Base-by-base conservation (phyloP, 164 flowering plant species). In the Paratinospora sagittata region DNA sequence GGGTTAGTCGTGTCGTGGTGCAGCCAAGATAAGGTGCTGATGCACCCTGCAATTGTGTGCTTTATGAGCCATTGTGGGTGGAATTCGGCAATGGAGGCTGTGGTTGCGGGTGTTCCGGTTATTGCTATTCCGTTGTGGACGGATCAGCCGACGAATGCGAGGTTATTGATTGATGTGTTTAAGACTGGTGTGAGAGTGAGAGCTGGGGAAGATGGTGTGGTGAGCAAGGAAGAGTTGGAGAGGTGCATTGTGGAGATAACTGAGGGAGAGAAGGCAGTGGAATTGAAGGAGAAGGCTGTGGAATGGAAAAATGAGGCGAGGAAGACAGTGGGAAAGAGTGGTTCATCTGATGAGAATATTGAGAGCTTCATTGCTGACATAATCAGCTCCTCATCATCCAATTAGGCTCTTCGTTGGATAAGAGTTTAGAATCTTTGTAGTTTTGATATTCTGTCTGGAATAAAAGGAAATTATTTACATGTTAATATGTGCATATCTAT, bases 1-100 rank as follows among this genome's bases (percentile, higher is more conserved):
- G 97, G 93, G 0, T 80, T 77, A 75, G 79, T 91, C 36, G 90
- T 91, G 67, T 63, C 76, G 24, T 91, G 91, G 91, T 73, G 88
- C 63, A 85, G 88, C 0, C 97, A 91, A 67, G 87, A 82, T 27
- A 39, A 78, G 67, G 93, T 91, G 2, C 63, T 90, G 33, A 66
- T 73, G 12, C 96, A 92, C 73, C 82, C 86, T 3, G 74, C 93
- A 1, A 73, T 85, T 1, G 84, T 84, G 0, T 87, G 90, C 63
- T 90, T 89, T 63, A 43, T 90, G 66, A 88, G 89, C 0, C 97
- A 92, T 69, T 92, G 97, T 60, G 97, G 96, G 0, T 92, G 97
- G 97, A 92, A 90, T 77, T 90, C 93, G 12, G 65, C 88, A 0
- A 67, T 87, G 81, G 97, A 90, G 79, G 69, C 85, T 0, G 47